Evolutionary conservation across 1,139 yeast species (phyloP), one percentile per base, ranked within the genome.

Genomic region (Scheffersomyces cryptocercus): DNA sequence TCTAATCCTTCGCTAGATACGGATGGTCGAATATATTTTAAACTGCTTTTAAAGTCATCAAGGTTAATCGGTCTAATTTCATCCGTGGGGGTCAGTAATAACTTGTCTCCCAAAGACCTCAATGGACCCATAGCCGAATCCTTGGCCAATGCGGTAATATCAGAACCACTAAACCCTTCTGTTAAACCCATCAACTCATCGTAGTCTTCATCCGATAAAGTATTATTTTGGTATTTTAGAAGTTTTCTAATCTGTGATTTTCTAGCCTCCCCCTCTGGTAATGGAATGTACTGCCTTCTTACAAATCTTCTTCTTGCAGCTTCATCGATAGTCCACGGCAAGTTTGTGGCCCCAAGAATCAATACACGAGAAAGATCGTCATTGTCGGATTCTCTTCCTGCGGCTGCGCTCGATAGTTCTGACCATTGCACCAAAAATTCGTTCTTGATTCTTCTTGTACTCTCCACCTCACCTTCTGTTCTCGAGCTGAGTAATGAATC

Each of bases 41-140:
- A 73, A 61, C 97, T 88, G 38, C 75, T 80, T 44, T 74, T 74
- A 62, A 95, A 95, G 64, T 95, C 99, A 26, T 74, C 75, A 42
- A 90, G 67, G 34, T 77, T 77, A 49, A 95, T 82, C 0, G 97
- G 86, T 45, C 99, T 70, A 46, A 95, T 91, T 51, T 84, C 85
- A 42, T 88, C 96, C 16, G 93, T 85, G 5, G 93, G 88, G 0
- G 97, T 91, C 52, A 83, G 79, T 48, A 95, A 71, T 47, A 95
- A 74, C 44, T 88, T 84, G 50, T 93, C 98, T 3, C 99, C 99
- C 29, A 93, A 73, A 29, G 91, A 85, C 52, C 99, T 74, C 43
- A 95, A 69, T 1, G 99, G 99, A 0, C 98, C 97, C 97, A 93
- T 91, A 1, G 99, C 99, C 2, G 97, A 95, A 64, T 93, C 99